Percentiles rank a stretch among this genome's conserved stretches.
These are phyloP conservation scores for Mycena olivaceomarginata DNA, from an alignment of 768 basidiomycete genomes.

Conservation along the genomic window DNA sequence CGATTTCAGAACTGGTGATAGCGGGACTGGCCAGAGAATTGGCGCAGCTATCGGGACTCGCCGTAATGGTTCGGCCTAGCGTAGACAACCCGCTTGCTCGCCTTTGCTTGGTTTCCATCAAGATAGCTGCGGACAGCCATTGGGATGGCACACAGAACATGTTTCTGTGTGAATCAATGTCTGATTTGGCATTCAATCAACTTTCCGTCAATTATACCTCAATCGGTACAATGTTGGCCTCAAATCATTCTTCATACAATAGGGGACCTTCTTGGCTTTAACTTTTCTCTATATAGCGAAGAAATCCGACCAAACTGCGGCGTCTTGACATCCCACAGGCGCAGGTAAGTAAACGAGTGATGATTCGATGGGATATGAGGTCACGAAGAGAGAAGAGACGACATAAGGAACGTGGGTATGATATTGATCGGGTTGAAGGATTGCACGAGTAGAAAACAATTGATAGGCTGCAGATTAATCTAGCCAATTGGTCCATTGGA, in stretches of 20 bases:
- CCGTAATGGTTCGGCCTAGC: too few species aligned
- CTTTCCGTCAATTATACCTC: neutral
- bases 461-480: neutral
- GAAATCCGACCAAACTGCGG: neutral
- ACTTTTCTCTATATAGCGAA: neutral
- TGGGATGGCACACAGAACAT: too few species aligned
- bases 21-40: too few species aligned
- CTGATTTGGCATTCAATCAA: too few species aligned
- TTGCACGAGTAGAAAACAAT: neutral
- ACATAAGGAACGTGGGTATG: neutral
- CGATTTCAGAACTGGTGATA: too few species aligned
- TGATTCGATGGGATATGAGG: neutral
- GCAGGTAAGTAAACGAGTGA: neutral
- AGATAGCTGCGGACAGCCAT: too few species aligned
- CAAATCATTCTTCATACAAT: neutral
- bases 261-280: neutral
- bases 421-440: slow-evolving; percentile 1
- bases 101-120: too few species aligned
- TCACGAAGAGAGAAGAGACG: neutral
- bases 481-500: neutral
- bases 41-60: too few species aligned
- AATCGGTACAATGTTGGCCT: neutral
- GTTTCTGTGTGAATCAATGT: too few species aligned
- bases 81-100: too few species aligned
- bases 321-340: too few species aligned